Evolutionary conservation across 2,329 filamentous ascomycete species (phyloP), one percentile per base, ranked within the genome.

Genomic region (Ascochyta clinopodiicola): DNA sequence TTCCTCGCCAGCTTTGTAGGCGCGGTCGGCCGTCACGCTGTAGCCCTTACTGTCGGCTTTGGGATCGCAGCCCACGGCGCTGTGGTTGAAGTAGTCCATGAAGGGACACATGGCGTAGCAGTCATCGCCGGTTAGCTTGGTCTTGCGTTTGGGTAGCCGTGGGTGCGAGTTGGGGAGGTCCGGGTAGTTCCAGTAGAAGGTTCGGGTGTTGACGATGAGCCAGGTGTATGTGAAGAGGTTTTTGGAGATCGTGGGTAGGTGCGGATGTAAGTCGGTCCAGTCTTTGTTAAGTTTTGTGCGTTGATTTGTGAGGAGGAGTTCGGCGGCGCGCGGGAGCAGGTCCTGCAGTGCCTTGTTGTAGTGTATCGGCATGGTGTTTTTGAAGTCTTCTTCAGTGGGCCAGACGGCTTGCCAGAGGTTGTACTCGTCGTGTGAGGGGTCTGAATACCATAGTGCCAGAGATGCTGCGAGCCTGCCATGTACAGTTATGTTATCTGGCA

Each of bases 401-500:
- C 91, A 87, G 13, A 90, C 84, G 49, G 82, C 82, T 66, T 83
- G 80, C 89, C 90, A 94, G 17, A 79, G 72, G 0, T 76, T 74
- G 60, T 80, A 79, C 17, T 76, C 64, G 1, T 74, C 72, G 52
- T 86, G 80, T n/a, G 70, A 59, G 21, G 57, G 50, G 19, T 75
- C 67, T 9, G 72, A 69, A 27, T 67, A 68, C 57, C 61, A 62
- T 6, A 88, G 78, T 5, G 85, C 82, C 8, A 93, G 78, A 55
- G 86, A 85, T 2, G 87, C 82, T n/a, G 91, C 88, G 7, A 95
- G 80, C 35, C 91, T 82, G 25, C 87, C 88, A 65, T 96, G 91
- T 21, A 89, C 82, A 1, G 86, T 84, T 38, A 83, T 82, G 53
- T 81, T 80, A 17, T 80, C 77, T 0, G 82, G 80, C 10, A 89